Evolutionary conservation across 2,329 filamentous ascomycete genomes (phyloP), one percentile per base, ranked within the genome.

Genomic region (Calonectria fujianensis): DNA sequence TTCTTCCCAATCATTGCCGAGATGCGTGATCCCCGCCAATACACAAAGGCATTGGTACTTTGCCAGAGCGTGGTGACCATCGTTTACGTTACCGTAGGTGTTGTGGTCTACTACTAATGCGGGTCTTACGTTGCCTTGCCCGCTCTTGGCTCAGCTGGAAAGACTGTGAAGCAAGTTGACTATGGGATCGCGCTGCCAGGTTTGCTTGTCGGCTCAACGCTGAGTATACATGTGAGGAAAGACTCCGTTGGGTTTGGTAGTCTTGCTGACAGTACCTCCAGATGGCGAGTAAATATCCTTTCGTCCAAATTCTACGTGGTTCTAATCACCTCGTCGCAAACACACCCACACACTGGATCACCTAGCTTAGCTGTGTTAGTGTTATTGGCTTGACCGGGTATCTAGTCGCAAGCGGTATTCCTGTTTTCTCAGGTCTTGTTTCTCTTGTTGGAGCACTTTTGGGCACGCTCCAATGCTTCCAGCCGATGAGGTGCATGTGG

Each of bases 91-190:
- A 32, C 27, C 1, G 29, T 54, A 14, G 51, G 51, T 2, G 11
- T 16, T 32, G 51, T 54, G 13, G 51, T 54, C 7, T 54, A 32
- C 18, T 54, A 54, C 27, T 54, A 54, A 11, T 32, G 5, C 24
- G 51, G 51, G 6, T 54, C 24, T 13, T 54, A 54, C n/a, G 51
- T 54, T 54, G 51, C 51, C 51, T 31, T 24, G 8, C 51, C 51
- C 1, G 51, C 51, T 32, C 51, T 54, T 32, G 51, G 51, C 14
- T 54, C 51, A 4, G 51, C 51, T 20, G 51, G 51, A 18, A 14
- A 14, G 29, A 54, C 24, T 18, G 16, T 54, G 4, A 54, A 54
- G 24, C 24, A 54, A 27, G 31, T 54, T 11, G 18, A 3, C 24
- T 54, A 54, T 13, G 51, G 51, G 18, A 13, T 54, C 16, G 51